Percentiles rank a stretch among this genome's conserved stretches.
Evolutionary conservation across 2,329 filamentous ascomycete species (phyloP).

Genomic region (Colletotrichum cuscutae): DNA sequence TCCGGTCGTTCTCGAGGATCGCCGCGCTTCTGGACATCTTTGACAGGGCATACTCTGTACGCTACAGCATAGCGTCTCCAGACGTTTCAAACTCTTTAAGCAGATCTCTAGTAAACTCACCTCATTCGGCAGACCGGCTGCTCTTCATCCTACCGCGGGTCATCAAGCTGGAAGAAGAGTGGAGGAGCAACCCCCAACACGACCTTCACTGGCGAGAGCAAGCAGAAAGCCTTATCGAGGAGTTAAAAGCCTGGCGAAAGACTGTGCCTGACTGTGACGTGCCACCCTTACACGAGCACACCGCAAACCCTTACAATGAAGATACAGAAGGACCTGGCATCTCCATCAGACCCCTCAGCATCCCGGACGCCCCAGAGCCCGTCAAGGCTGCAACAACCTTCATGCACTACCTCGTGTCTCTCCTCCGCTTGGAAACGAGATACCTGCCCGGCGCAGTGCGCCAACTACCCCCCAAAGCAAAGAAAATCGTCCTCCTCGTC

Average conservation of each 20-base stretch:
- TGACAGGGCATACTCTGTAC: conserved; percentile 7
- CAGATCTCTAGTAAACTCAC: conserved; percentile 2
- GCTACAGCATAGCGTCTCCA: conserved; percentile 16
- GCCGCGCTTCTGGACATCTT: conserved; percentile 18
- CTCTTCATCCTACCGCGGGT: conserved; percentile 7
- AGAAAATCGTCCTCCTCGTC: neutral
- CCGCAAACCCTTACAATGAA: neutral
- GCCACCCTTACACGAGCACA: conserved; percentile 3
- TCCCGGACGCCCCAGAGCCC: neutral
- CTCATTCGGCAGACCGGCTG: neutral
- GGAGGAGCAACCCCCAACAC: conserved; percentile 21
- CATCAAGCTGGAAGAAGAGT: conserved; percentile 20
- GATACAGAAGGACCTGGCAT: neutral
- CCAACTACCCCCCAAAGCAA: neutral
- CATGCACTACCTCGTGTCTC: conserved; percentile 20
- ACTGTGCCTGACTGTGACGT: neutral
- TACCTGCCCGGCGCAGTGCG: neutral
- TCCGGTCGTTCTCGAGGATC: conserved; percentile 19
- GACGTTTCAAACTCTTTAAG: conserved; percentile 2
- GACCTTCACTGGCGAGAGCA: conserved; percentile 11
- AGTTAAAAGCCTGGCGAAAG: conserved; percentile 3
- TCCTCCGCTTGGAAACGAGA: neutral
- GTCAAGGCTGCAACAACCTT: conserved; percentile 18
- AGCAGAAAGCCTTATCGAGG: conserved; percentile 13
- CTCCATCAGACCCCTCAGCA: neutral